Conservation (phyloP, 2,329 filamentous ascomycete genomes). For the Ophiosphaerella herpotricha region DNA sequence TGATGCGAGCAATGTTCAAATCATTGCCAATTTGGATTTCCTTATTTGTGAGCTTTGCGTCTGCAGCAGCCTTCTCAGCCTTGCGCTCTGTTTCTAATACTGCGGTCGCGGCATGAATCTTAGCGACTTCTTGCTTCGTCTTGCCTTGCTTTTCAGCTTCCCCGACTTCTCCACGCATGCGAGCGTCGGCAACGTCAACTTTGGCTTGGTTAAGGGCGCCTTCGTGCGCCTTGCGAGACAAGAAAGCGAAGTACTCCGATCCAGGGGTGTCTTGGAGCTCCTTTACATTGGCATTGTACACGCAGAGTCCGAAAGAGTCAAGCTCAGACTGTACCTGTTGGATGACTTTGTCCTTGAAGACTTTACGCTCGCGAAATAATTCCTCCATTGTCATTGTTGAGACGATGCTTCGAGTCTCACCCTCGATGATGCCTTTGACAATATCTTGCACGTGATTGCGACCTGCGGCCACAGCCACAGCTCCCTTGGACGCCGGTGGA, state of each 20-base stretch:
- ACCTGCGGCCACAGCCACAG: conserved; percentile 51
- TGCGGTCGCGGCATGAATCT: conserved; percentile 84
- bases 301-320: conserved; percentile 66
- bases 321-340: conserved; percentile 76
- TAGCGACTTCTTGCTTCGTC: conserved; percentile 83
- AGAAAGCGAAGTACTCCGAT: conserved; percentile 81
- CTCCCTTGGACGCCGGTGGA: conserved; percentile 37
- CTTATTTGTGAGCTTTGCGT: conserved; percentile 73
- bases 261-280: conserved; percentile 82
- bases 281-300: conserved; percentile 77
- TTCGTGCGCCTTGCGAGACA: conserved; percentile 83
- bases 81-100: conserved; percentile 85
- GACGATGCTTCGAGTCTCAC: conserved; percentile 81
- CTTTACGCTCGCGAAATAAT: conserved; percentile 76
- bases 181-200: conserved; percentile 63
- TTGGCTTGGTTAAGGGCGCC: conserved; percentile 81
- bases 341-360: conserved; percentile 72
- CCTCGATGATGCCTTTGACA: conserved; percentile 88
- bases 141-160: conserved; percentile 79
- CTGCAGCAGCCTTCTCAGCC: conserved; percentile 77
- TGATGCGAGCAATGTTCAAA: conserved; percentile 75
- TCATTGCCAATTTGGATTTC: conserved; percentile 75
- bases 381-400: conserved; percentile 93
- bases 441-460: conserved; percentile 79
- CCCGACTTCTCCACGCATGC: conserved; percentile 70